These are phyloP conservation scores for Decorospora gaudefroyi DNA, from an alignment of 2,329 filamentous ascomycete species.

Conservation along the genomic window DNA sequence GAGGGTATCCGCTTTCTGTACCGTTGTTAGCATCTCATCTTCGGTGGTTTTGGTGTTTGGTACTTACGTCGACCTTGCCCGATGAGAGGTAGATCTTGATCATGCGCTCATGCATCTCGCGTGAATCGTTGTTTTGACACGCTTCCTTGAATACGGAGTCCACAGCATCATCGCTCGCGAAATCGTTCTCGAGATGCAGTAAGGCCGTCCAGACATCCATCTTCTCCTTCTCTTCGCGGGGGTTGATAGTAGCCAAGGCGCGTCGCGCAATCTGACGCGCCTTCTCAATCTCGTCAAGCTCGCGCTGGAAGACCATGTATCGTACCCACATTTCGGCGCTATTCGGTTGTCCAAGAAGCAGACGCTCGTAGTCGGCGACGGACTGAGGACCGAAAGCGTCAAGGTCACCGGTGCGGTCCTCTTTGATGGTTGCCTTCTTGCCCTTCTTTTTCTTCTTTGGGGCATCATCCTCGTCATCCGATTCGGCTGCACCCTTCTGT, in stretches of 20 bases:
- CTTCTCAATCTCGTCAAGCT: conserved; percentile 84
- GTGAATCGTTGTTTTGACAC: conserved; percentile 89
- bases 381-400: conserved; percentile 88
- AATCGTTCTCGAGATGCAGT: conserved; percentile 91
- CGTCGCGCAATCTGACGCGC: conserved; percentile 89
- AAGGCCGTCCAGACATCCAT: conserved; percentile 93
- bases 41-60: conserved; percentile 1
- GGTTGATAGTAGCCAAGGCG: conserved; percentile 87
- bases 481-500: conserved; percentile 58
- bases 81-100: conserved; percentile 95
- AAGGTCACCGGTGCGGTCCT: conserved; percentile 90
- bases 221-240: conserved; percentile 89
- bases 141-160: conserved; percentile 89
- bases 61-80: conserved; percentile 76
- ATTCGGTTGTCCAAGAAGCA: conserved; percentile 88
- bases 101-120: conserved; percentile 86
- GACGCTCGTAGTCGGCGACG: conserved; percentile 87
- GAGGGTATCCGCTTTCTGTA: conserved; percentile 81
- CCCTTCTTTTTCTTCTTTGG: conserved; percentile 69
- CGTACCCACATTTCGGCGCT: conserved; percentile 92
- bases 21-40: conserved; percentile 23
- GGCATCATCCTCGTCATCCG: conserved; percentile 57
- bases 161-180: conserved; percentile 79
- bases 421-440: conserved; percentile 74
- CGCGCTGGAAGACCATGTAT: conserved; percentile 99